Evolutionary conservation across 1,284 basidiomycete genomes (phyloP).

Genomic region (Leccinum pachyderme): DNA sequence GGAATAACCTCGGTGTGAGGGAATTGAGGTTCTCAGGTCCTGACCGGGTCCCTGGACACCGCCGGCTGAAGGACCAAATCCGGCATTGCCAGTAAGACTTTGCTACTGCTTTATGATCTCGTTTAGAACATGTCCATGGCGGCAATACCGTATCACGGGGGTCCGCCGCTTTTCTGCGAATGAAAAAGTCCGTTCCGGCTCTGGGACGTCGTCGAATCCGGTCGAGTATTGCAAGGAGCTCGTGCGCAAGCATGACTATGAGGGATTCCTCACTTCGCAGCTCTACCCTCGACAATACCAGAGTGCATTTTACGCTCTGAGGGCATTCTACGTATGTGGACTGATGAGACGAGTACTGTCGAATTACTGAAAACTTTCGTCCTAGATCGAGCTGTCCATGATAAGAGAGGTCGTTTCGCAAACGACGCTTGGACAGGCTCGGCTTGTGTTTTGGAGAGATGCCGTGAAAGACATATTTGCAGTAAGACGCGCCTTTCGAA

Average conservation of each 20-base stretch:
- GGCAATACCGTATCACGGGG: neutral
- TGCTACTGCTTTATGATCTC: constrained; percentile 18
- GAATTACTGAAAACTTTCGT: constrained; percentile 10
- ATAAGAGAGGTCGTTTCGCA: constrained; percentile 81
- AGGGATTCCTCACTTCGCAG: constrained; percentile 74
- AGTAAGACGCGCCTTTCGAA: constrained; percentile 44
- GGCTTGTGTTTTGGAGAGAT: constrained; percentile 93
- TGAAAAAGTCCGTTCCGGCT: constrained; percentile 6
- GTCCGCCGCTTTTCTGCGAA: constrained; percentile 18
- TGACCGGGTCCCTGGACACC: constrained; percentile 21
- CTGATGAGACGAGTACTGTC: constrained; percentile 5
- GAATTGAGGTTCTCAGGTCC: constrained; percentile 11
- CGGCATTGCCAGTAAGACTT: neutral
- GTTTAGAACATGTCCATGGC: constrained; percentile 14
- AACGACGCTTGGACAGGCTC: constrained; percentile 79
- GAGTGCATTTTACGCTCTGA: constrained; percentile 76
- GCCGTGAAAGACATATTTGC: constrained; percentile 70
- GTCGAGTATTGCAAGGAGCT: constrained; percentile 63
- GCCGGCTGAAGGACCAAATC: constrained; percentile 15
- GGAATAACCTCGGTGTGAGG: neutral
- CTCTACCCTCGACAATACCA: constrained; percentile 71
- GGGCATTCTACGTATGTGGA: constrained; percentile 80
- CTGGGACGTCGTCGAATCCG: constrained; percentile 44
- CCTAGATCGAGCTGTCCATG: constrained; percentile 79
- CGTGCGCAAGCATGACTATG: constrained; percentile 76